Base-by-base conservation (phyloP, 1,284 basidiomycete genomes). In the Cerrena zonata region DNA sequence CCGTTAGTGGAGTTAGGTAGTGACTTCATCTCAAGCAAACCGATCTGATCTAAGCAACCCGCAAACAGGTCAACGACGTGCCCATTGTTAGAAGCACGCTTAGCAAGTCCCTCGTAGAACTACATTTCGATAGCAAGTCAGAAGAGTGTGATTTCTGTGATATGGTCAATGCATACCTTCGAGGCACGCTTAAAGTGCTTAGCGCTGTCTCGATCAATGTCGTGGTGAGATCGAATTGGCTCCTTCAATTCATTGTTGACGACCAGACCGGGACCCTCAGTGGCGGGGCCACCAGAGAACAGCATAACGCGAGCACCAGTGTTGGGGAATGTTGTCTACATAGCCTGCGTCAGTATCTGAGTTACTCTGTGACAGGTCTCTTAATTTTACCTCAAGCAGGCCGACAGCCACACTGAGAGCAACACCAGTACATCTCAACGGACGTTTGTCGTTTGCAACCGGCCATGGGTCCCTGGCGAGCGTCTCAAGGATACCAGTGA, bases 191-290 rank as follows among this genome's bases (percentile, higher is more conserved):
- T 99, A 74, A 89, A 99, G 69, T 98, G 94, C 71, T 96, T 98
- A 46, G 91, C 94, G 61, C 86, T 91, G 70, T 99, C 96, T 47
- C 94, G 81, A 66, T 99, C 96, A 64, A 99, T 99, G 67, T 99
- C 95, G 74, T 99, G 95, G 70, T 99, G 96, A 2, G 94, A 98
- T 52, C 96, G 89, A 60, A 99, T 98, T 2, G 95, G 93, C 68
- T 99, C 95, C 69, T 93, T 91, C 45, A 99, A 77, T 72, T 99
- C 95, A 61, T 93, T 91, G 67, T 81, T 88, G 52, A 99, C 96
- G 37, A 98, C 95, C 81, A 95, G 86, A 27, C 96, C 96, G 0
- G 95, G 95, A 2, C 95, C 95, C 65, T 98, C 94, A 2, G 95
- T 97, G 19, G 89, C 87, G n/a, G 95, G 91, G 25, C 95, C 95